Conservation (phyloP, 495 filamentous ascomycete species). For the Daldinia decipiens region DNA sequence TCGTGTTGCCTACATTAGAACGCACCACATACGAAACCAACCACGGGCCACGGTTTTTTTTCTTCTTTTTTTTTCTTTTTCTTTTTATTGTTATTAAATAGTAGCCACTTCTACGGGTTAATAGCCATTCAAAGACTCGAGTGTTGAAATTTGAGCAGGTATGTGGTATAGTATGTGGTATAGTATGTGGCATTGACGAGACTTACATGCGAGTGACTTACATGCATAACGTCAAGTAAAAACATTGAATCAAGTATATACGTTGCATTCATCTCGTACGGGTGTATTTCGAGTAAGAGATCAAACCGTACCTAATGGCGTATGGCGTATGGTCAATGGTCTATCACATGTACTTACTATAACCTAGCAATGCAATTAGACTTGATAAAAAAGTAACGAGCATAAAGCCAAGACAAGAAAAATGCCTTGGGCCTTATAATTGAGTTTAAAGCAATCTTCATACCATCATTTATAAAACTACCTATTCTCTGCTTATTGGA, state of each 20-base stretch:
- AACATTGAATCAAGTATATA: no score
- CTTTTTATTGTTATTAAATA: no score
- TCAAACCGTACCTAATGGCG: no score
- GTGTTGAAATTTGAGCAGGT: background rate
- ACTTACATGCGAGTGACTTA: background rate
- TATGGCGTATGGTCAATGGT: no score
- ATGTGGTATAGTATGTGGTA: no score
- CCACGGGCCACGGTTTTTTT: background rate
- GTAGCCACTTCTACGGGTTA: slow-evolving; percentile 6
- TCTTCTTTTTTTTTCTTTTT: no score
- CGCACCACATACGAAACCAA: slow-evolving; percentile 26
- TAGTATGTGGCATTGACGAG: background rate
- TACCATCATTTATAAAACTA: background rate
- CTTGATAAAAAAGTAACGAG: slow-evolving; percentile 12
- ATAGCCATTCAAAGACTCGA: background rate
- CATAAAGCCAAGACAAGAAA: slow-evolving; percentile 21
- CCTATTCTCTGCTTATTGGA: background rate
- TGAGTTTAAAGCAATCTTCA: background rate
- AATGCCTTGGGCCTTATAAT: slow-evolving; percentile 6
- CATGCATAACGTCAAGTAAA: no score
- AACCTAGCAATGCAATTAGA: slow-evolving; percentile 12
- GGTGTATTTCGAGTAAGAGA: no score
- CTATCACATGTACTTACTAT: no score
- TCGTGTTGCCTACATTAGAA: slow-evolving; percentile 33
- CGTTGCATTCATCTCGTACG: no score